phyloP scores from a whole-genome alignment of 495 filamentous ascomycete species.

The Niebla homalea region DNA sequence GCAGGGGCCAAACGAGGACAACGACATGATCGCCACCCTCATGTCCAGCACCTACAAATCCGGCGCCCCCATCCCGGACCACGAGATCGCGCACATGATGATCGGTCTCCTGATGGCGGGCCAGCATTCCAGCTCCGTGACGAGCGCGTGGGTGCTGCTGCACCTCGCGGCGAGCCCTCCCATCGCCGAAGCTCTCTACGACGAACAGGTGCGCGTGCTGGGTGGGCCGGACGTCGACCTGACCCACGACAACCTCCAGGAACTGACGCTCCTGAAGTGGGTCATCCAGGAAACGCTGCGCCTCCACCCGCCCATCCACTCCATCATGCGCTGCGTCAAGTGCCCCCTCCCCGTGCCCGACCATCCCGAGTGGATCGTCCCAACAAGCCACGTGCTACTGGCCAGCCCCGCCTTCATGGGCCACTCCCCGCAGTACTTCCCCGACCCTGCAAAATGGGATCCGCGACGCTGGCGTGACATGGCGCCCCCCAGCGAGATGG shows the following conservation, averaged over 20 bases:
- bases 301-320: constrained; percentile 70
- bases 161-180: constrained; percentile 58
- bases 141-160: constrained; percentile 69
- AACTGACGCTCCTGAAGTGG: constrained; percentile 52
- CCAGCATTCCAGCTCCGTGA: constrained; percentile 76
- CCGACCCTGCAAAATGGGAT: constrained; percentile 68
- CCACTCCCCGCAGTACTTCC: constrained; percentile 60
- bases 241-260: constrained; percentile 52
- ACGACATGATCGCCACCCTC: constrained; percentile 71
- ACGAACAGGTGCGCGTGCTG: constrained; percentile 54
- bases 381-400: constrained; percentile 60
- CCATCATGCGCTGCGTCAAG: constrained; percentile 76
- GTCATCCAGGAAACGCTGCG: constrained; percentile 73
- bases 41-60: constrained; percentile 71
- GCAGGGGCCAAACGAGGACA: constrained; percentile 31
- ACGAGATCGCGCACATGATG: constrained; percentile 82
- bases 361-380: constrained; percentile 67
- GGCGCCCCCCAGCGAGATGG: constrained; percentile 34
- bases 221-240: constrained; percentile 47
- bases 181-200: constrained; percentile 60
- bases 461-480: constrained; percentile 67
- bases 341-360: constrained; percentile 59
- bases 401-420: constrained; percentile 72
- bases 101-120: constrained; percentile 82
- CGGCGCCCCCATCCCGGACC: constrained; percentile 55